Evolutionary conservation across 225 moss, liverwort and hornwort species (phyloP), one percentile per base, ranked within the genome.

Genomic region (Polytrichum commune): DNA sequence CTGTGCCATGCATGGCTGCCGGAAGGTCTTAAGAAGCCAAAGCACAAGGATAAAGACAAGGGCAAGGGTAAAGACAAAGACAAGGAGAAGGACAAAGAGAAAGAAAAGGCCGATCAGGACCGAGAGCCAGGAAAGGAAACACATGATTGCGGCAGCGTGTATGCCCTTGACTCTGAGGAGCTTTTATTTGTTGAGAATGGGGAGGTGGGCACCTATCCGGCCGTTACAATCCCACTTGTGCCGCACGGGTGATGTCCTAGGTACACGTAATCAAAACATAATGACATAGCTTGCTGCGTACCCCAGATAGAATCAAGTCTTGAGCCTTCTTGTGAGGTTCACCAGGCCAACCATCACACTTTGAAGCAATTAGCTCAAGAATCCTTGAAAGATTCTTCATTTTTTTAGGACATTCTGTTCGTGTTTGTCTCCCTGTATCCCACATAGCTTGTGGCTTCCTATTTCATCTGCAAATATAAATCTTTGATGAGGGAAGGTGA

Each of bases 1-100:
- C 65, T 90, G 7, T 84, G 74, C 54, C 94, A 94, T 64, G 62
- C 82, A 18, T 94, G 90, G 92, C 68, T 92, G 63, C 58, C 55
- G 68, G 66, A 74, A 0, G 68, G 77, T 55, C 27, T 18, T 26
- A 23, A 5, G 10, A 67, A 63, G 19, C 63, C 27, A 27, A 58
- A 27, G 24, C 0, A n/a, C 57, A 75, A 86, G 66, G 84, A 53
- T 28, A 56, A 79, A n/a, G 58, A 1, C n/a, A 20, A 58, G 58
- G 24, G 8, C 22, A 57, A 57, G 6, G 57, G 5, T 30, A 80
- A 82, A 6, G 75, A 25, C 8, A 72, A 75, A 53, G 74, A 82
- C 0, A 76, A 81, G n/a, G 67, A 29, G 20, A 79, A 71, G 2
- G 54, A 74, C 19, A 32, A 0, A 18, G 71, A 65, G 8, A 69